A percentile compares a stretch with the other conserved stretches of the same genome.
These are phyloP conservation scores for Rhipidocladum racemiflorum DNA, from an alignment of 176 grass and related monocot genomes.

Conservation along the genomic window DNA sequence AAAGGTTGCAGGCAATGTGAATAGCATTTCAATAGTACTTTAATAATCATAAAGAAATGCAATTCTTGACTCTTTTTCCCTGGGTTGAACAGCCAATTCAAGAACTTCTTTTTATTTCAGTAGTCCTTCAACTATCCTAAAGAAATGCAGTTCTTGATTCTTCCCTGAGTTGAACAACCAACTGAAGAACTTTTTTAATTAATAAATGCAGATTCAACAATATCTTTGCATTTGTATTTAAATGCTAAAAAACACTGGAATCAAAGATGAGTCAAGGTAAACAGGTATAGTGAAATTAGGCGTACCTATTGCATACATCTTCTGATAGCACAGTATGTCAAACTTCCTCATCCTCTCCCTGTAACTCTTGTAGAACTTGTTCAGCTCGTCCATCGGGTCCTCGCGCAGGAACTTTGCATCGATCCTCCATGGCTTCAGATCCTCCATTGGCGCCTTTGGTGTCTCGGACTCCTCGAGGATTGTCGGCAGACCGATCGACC, in stretches of 20 bases:
- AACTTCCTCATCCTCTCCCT: constrained; percentile 97
- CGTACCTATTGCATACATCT: constrained; percentile 95
- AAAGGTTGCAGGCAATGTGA: constrained; percentile 20
- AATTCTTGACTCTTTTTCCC: constrained; percentile 9
- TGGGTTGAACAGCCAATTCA: not conserved
- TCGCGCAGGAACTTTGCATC: constrained; percentile 78
- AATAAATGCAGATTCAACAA: not conserved
- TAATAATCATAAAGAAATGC: not conserved
- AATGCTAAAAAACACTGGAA: constrained; percentile 1
- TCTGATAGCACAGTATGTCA: constrained; percentile 87
- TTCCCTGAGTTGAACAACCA: not conserved
- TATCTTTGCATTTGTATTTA: not conserved
- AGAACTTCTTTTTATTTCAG: not conserved
- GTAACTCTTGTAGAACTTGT: constrained; percentile 94
- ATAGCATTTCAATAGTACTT: constrained; percentile 12
- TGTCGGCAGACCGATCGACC: constrained; percentile 60
- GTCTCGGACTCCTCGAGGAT: constrained; percentile 87
- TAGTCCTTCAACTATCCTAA: not conserved
- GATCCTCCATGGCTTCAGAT: constrained; percentile 85
- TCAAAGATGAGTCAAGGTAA: not conserved
- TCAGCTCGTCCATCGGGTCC: constrained; percentile 84
- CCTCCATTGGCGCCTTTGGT: constrained; percentile 62
- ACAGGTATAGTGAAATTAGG: not conserved
- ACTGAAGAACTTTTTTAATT: not conserved
- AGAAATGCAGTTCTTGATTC: not conserved